Evolutionary conservation across 495 filamentous ascomycete genomes (phyloP).

Genomic region (Poronia punctata): DNA sequence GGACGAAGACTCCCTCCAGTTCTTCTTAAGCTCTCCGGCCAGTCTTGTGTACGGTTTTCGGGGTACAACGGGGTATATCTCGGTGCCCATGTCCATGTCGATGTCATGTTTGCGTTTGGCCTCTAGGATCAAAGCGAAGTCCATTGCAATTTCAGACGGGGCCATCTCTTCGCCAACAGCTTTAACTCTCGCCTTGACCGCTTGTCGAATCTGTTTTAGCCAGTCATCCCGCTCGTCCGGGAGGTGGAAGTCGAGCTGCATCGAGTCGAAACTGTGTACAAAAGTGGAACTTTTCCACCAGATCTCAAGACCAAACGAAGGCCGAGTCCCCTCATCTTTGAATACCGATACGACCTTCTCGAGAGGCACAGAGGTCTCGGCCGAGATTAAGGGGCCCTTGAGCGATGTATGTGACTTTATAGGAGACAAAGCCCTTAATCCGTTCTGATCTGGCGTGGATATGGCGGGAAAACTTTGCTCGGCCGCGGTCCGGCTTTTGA

Average conservation of each 20-base stretch:
- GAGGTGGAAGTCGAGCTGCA: constrained; percentile 63
- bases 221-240: constrained; percentile 69
- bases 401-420: constrained; percentile 19
- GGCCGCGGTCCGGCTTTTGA: constrained; percentile 66
- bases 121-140: constrained; percentile 61
- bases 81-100: constrained; percentile 63
- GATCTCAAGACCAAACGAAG: constrained; percentile 76
- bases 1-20: constrained; percentile 71
- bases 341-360: constrained; percentile 72
- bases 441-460: constrained; percentile 1
- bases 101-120: constrained; percentile 49
- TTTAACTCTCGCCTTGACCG: constrained; percentile 44
- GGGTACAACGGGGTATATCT: constrained; percentile 79
- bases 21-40: constrained; percentile 36
- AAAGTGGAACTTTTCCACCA: constrained; percentile 65
- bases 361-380: constrained; percentile 48
- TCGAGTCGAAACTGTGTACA: constrained; percentile 43
- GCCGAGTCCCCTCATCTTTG: constrained; percentile 68
- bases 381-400: constrained; percentile 7
- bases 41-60: constrained; percentile 48
- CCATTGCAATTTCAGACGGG: constrained; percentile 52
- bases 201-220: constrained; percentile 61
- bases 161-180: constrained; percentile 44
- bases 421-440: constrained; percentile 6
- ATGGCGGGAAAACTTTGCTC: constrained; percentile 32